Evolutionary conservation across 2,329 filamentous ascomycete species (phyloP), one percentile per base, ranked within the genome.

Genomic region (Simplicillium aogashimaense): DNA sequence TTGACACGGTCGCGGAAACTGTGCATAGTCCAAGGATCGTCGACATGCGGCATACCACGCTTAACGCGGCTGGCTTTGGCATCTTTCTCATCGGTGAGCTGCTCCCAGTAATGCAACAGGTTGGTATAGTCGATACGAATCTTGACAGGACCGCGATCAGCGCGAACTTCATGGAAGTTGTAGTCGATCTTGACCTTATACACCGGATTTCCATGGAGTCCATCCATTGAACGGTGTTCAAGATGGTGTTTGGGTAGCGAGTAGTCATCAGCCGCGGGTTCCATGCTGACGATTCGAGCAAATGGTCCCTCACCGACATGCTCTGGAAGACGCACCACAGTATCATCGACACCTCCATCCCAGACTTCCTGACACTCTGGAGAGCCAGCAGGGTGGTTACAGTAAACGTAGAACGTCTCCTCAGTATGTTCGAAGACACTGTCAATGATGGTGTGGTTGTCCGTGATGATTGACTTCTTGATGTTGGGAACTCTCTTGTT

Each of bases 81-180:
- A 16, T 29, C 28, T 10, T 39, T 15, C 25, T 44, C 35, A 34
- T 48, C 42, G 3, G 49, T 52, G 28, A 49, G 17, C 17, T 47
- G 39, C 5, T 55, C 47, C 58, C 55, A 61, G 48, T 60, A 60
- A 4, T 45, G 47, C 8, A 45, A 39, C 31, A 56, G 36, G 44
- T 61, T 61, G 30, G 50, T 58, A 41, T 49, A 61, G 44, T 61
- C 59, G 37, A 62, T 48, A 15, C 59, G 52, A 36, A 61, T 53
- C 29, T 55, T 44, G 18, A 55, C 50, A 7, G 49, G 43, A n/a
- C 47, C 50, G 14, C 39, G 29, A 29, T 55, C 53, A 6, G 47
- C 47, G 11, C 47, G 43, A 14, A 56, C 50, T 3, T 45, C 39
- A 12, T 46, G 35, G 43, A 59, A 60, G 25, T 55, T 47, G 42